phyloP scores from a whole-genome alignment of 2,329 filamentous ascomycete species.

The Simplicillium sp. region DNA sequence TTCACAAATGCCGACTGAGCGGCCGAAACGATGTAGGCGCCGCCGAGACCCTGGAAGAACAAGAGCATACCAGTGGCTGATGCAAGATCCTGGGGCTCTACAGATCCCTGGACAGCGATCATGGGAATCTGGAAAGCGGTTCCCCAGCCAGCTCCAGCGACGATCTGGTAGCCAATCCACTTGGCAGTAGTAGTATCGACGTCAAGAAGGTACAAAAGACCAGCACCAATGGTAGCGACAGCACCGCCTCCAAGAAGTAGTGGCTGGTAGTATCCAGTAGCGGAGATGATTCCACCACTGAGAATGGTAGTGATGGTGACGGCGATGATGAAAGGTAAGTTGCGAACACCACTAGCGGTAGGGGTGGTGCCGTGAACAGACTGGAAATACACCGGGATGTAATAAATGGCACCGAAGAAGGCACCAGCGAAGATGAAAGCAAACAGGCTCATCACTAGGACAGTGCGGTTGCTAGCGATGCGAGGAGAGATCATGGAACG shows the following conservation, averaged over 20 bases:
- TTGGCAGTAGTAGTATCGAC: slow-evolving; percentile 25
- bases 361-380: slow-evolving; percentile 23
- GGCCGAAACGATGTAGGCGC: slow-evolving; percentile 38
- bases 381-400: slow-evolving; percentile 29
- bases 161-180: slow-evolving; percentile 45
- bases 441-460: slow-evolving; percentile 21
- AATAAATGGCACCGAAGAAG: slow-evolving; percentile 28
- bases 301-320: slow-evolving; percentile 30
- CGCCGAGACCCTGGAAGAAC: slow-evolving; percentile 41
- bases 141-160: slow-evolving; percentile 39
- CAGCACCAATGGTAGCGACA: slow-evolving; percentile 31
- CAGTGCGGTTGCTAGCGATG: slow-evolving; percentile 21
- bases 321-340: slow-evolving; percentile 28
- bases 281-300: slow-evolving; percentile 27
- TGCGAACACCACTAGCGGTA: slow-evolving; percentile 25
- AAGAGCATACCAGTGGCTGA: slow-evolving; percentile 37
- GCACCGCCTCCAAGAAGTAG: slow-evolving; percentile 34
- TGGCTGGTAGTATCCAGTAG: slow-evolving; percentile 30
- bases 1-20: slow-evolving; percentile 38
- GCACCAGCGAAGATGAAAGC: slow-evolving; percentile 26
- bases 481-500: slow-evolving; percentile 26
- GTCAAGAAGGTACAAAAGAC: slow-evolving; percentile 31
- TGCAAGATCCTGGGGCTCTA: slow-evolving; percentile 30
- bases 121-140: slow-evolving; percentile 38
- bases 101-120: slow-evolving; percentile 35